Evolutionary conservation across 805 yeast genomes (phyloP), one percentile per base, ranked within the genome.

Genomic region (Groenewaldozyma salmanticensis): DNA sequence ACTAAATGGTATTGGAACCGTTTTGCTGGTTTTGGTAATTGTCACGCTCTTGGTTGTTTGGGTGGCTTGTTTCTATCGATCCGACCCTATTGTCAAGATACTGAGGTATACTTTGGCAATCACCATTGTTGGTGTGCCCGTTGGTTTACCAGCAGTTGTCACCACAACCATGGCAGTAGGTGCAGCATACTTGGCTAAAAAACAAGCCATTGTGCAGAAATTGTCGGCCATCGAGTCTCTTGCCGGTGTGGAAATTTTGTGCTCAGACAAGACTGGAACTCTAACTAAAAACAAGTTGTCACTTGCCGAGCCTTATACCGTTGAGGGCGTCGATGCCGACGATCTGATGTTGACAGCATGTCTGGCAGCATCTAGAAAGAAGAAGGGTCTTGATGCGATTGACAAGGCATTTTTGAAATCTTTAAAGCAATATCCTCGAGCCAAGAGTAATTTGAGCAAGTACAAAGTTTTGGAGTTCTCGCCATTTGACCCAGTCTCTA

Each of bases 161-260:
- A 87, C 96, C 74, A 87, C 95, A 60, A 87, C 96, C 66, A 86
- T 87, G 96, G 96, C 96, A 68, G 96, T 88, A 70, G 96, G 96
- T 79, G 96, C 96, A 67, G 95, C 96, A 64, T 85, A 87, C 81
- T 74, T 87, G 63, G 96, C 96, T 60, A 84, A 86, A 78, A 87
- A 86, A 71, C 85, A 85, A 71, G 96, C 96, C 57, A 87, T 87
- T 75, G 96, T 87, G 59, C 96, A 87, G 71, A 87, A 87, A 67
- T 75, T 87, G 61, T 83, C 95, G 66, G 96, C 96, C 54, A 87
- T 87, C 71, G 96, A 87, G 72, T 87, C 95, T 50, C 74, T 87
- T 57, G 96, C 95, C 53, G 95, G 95, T 79, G 96, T 87, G 62
- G 95, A 88, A 72, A 85, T 87, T 69, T 76, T 87, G 67, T 87